Evolutionary conservation across 78 protist genomes (phyloP).

Genomic region (Bodo saltans): DNA sequence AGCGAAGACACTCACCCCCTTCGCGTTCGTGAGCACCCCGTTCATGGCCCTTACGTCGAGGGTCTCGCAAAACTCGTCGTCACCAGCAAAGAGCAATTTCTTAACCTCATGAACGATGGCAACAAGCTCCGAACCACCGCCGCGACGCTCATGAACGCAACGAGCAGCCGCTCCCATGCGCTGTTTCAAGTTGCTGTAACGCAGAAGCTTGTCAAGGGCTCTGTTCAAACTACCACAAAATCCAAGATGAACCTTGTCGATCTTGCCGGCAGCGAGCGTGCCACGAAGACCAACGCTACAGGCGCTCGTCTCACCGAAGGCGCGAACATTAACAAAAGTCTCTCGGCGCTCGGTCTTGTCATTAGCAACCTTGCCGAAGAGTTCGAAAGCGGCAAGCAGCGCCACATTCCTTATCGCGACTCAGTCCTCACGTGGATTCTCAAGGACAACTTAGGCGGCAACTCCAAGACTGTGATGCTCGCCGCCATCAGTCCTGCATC

Average conservation of each 20-base stretch:
- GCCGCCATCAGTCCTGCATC: slow-evolving; percentile 66
- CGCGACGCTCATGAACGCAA: slow-evolving; percentile 58
- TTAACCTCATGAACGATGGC: slow-evolving; percentile 14
- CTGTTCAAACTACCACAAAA: background rate
- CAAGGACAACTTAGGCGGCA: slow-evolving; percentile 59
- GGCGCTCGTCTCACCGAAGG: slow-evolving; percentile 53
- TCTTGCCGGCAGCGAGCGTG: slow-evolving; percentile 62
- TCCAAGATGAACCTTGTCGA: slow-evolving; percentile 47
- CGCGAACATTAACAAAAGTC: slow-evolving; percentile 56
- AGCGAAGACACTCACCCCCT: too few relatives aligned
- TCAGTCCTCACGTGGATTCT: slow-evolving; percentile 76
- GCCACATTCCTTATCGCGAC: slow-evolving; percentile 87
- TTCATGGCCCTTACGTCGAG: slow-evolving; percentile 22
- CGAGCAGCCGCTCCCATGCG: slow-evolving; percentile 65
- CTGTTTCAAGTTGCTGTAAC: slow-evolving; percentile 53
- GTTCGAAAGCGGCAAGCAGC: background rate
- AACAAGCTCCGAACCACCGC: slow-evolving; percentile 18
- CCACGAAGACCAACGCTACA: slow-evolving; percentile 27
- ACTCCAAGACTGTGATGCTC: slow-evolving; percentile 66
- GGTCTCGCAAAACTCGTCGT: slow-evolving; percentile 4
- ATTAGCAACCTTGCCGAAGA: slow-evolving; percentile 51
- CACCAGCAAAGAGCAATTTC: background rate
- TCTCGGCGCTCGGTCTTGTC: slow-evolving; percentile 59
- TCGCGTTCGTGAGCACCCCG: slow-evolving; percentile 22
- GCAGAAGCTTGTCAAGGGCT: slow-evolving; percentile 18